These are phyloP conservation scores for Samsoniella hepiali DNA, from an alignment of 2,329 filamentous ascomycete species.

Conservation along the genomic window DNA sequence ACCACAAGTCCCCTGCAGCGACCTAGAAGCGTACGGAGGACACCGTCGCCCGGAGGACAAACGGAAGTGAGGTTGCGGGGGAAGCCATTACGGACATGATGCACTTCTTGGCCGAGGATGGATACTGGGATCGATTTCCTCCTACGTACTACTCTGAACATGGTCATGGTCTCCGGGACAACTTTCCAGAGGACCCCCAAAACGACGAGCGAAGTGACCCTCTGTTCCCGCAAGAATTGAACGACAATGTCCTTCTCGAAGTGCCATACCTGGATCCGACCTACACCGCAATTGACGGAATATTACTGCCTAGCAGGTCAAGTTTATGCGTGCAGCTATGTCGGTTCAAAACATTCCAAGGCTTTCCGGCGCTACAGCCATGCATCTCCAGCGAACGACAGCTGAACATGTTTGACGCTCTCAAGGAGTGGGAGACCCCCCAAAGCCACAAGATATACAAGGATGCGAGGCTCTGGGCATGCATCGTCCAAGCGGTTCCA, in stretches of 20 bases:
- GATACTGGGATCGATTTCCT: not conserved
- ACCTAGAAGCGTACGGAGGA: slow-evolving; percentile 27
- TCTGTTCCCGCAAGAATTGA: not conserved
- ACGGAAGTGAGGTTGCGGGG: not conserved
- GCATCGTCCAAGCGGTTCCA: slow-evolving; percentile 25
- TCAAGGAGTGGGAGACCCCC: slow-evolving; percentile 24
- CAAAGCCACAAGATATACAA: slow-evolving; percentile 27
- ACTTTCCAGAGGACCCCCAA: not conserved
- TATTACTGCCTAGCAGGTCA: not conserved
- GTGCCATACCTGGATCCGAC: slow-evolving; percentile 27
- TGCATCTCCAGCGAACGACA: slow-evolving; percentile 26
- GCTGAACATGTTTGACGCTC: slow-evolving; percentile 23
- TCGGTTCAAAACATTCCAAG: slow-evolving; percentile 28
- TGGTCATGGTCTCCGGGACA: not conserved
- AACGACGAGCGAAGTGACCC: not conserved
- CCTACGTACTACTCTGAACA: not conserved
- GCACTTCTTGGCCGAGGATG: not conserved
- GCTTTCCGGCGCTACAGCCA: slow-evolving; percentile 30
- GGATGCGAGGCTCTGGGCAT: slow-evolving; percentile 32
- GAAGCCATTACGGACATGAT: not conserved
- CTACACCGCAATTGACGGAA: slow-evolving; percentile 21
- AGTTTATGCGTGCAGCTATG: slow-evolving; percentile 21
- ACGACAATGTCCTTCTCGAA: slow-evolving; percentile 13
- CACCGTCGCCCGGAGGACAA: slow-evolving; percentile 10
- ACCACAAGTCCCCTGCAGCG: slow-evolving; percentile 17